Base-by-base conservation (phyloP, 768 basidiomycete genomes). In the Termitomyces sp. region DNA sequence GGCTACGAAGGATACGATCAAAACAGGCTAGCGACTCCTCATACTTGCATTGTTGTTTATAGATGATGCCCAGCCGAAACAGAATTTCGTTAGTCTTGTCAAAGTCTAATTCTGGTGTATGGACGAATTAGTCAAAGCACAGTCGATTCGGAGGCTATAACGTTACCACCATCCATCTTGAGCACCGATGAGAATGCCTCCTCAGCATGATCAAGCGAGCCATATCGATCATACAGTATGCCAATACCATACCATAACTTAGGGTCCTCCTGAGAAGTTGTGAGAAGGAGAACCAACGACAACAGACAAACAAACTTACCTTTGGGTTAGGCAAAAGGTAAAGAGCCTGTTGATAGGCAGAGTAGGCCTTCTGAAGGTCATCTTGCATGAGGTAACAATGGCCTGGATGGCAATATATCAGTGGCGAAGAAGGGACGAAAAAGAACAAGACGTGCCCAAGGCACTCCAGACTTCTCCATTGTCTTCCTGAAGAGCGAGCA, bases 211-310 rank as follows among this genome's bases (percentile, higher is more conserved):
- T 99, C 96, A 69, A 99, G 80, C 53, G 93, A 95, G 16, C 97
- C 97, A 66, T 98, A 99, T 32, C 97, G 88, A 77, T 99, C 97
- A 67, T 99, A 98, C 35, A 98, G 85, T 57, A 98, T 98, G 35
- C 97, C 97, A 69, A 99, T 98, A 36, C 97, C 97, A 69, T 98
- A 99, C 97, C 97, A 99, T 9, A 99, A 80, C 69, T 98, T 98
- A 4, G 96, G 95, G 72, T 99, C 97, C 82, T 98, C 87, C 81
- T 86, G 65, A 32, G 58, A 32, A 51, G 56, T 46, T 51, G 51
- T 57, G 56, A 59, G 35, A 61, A 56, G 53, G 50, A 36, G 26
- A n/a, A 42, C 54, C 57, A 52, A 58, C 60, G 54, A 49, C 47
- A 40, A 56, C 64, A 38, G 43, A 56, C 64, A 38, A 44, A n/a